Evolutionary conservation across 192 early-diverging fungal genomes (phyloP).

Genomic region (Chytriomyces hyalinus): DNA sequence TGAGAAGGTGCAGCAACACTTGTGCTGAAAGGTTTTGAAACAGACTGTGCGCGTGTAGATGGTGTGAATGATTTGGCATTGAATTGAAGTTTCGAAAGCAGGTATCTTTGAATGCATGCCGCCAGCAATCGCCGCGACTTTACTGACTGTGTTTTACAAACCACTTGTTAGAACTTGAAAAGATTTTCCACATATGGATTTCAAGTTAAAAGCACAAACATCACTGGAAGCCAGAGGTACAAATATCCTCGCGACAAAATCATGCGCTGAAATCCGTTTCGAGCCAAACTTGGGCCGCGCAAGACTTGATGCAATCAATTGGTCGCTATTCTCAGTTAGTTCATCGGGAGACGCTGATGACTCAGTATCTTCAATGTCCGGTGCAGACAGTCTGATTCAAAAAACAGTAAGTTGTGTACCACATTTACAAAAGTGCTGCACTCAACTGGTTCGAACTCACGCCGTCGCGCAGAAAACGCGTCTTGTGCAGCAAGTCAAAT

Average conservation of each 20-base stretch:
- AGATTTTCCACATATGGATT: not conserved
- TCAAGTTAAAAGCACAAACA: not conserved
- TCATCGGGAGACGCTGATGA: not conserved
- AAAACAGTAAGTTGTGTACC: not conserved
- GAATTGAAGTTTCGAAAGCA: constrained; percentile 1
- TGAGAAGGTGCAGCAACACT: not conserved
- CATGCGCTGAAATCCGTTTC: not conserved
- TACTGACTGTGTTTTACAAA: not conserved
- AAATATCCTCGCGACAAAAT: not conserved
- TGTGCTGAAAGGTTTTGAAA: not conserved
- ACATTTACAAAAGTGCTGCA: not conserved
- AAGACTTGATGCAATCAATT: not conserved
- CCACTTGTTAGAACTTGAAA: not conserved
- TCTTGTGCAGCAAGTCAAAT: constrained; percentile 19
- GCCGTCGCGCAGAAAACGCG: not conserved
- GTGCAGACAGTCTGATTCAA: not conserved
- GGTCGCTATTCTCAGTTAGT: not conserved
- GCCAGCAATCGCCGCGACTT: not conserved
- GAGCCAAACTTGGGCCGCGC: not conserved
- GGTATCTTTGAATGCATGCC: constrained; percentile 7
- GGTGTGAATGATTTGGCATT: not conserved
- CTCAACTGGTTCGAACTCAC: not conserved
- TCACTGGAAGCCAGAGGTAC: not conserved
- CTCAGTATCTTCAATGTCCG: not conserved
- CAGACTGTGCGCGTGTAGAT: not conserved